phyloP scores from a whole-genome alignment of 2,329 filamentous ascomycete species.

The Calonectria pauciramosa region DNA sequence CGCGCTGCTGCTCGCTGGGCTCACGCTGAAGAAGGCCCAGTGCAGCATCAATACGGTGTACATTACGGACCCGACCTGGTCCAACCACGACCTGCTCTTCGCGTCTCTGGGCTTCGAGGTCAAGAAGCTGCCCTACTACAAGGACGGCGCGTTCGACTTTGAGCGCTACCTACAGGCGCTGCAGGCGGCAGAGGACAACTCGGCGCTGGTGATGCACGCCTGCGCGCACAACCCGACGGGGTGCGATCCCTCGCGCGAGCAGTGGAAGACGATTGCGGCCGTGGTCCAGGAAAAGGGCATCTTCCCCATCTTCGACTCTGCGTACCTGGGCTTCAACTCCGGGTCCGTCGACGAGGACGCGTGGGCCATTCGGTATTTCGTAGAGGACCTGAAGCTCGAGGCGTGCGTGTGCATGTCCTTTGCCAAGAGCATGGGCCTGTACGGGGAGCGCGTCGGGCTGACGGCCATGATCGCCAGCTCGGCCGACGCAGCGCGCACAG shows the following conservation, averaged over 20 bases:
- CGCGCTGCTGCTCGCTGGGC: constrained; percentile 52
- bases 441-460: constrained; percentile 53
- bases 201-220: constrained; percentile 54
- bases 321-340: constrained; percentile 42
- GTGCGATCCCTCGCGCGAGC: constrained; percentile 48
- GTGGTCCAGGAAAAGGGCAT: constrained; percentile 31
- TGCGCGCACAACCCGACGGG: constrained; percentile 61
- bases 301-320: constrained; percentile 41
- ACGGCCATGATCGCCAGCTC: constrained; percentile 45
- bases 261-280: constrained; percentile 42
- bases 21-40: constrained; percentile 46
- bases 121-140: constrained; percentile 53
- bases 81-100: constrained; percentile 56
- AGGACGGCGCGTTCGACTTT: constrained; percentile 49
- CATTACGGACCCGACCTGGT: constrained; percentile 58
- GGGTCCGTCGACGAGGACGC: constrained; percentile 42
- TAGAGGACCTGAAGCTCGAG: constrained; percentile 57
- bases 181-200: constrained; percentile 40
- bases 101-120: constrained; percentile 50
- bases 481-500: constrained; percentile 29
- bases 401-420: constrained; percentile 72
- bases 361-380: constrained; percentile 39
- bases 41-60: constrained; percentile 47
- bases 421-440: constrained; percentile 70
- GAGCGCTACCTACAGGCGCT: constrained; percentile 47